Evolutionary conservation across 352 stramenopile genomes (phyloP), one percentile per base, ranked within the genome.

Genomic region (Globisporangium cylindrosporum): DNA sequence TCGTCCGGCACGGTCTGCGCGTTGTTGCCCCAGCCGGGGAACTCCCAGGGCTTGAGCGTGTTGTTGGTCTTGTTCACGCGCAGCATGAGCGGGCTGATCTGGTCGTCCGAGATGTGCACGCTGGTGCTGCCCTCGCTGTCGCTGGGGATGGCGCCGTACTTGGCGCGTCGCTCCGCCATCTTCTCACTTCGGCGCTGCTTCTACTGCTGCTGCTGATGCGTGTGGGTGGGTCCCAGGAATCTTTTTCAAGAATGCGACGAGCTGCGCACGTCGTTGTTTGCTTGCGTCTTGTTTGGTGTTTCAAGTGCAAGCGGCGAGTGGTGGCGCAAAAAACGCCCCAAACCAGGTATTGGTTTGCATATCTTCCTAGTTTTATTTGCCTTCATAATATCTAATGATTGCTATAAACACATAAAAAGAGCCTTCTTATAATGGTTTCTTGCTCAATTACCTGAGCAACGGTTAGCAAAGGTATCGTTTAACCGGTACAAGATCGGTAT

Each of bases 11-110:
- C 66, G n/a, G 83, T 79, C 38, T 80, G 76, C 53, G 77, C 67
- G 63, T 86, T 90, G 64, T 86, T 79, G 48, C 88, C 88, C 88
- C 88, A 96, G 24, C 88, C 88, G 1, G 88, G 85, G 67, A 94
- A 96, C 71, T 96, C 88, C 88, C 88, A 96, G 9, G 84, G 78
- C 72, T 92, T 87, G 61, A 94, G 79, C 59, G 82, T 70, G 68
- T 90, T 88, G 32, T 70, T 84, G 57, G 70, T 73, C 68, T 90
- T 89, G 77, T 93, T 83, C 57, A 94, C 79, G 59, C 79, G 84
- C 55, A 92, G 79, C 78, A 91, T 86, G 14, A 92, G 73, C 59
- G 84, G 84, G 60, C 75, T 90, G 36, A 90, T 74, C 62, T 86
- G 80, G 53, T 82, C 82, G 56, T 82, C 76, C 25, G 66, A 67